Evolutionary conservation across 495 filamentous ascomycete genomes (phyloP).

Genomic region (Tuber magnatum): DNA sequence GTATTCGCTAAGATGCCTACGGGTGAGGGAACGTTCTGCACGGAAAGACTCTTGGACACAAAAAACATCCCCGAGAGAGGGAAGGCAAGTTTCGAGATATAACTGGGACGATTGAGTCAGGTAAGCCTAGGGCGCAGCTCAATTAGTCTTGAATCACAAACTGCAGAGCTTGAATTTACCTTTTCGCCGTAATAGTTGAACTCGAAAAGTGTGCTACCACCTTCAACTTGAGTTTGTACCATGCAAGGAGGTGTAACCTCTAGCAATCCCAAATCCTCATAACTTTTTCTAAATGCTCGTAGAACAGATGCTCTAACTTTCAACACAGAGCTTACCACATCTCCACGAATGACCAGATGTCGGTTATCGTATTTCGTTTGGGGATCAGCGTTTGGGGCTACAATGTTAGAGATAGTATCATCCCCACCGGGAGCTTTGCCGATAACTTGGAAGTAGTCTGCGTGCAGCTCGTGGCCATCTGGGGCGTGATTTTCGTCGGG

Average conservation of each 20-base stretch:
- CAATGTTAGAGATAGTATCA: slow-evolving; percentile 88
- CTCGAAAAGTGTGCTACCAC: slow-evolving; percentile 86
- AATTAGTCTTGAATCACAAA: not conserved
- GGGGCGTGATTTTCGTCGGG: slow-evolving; percentile 73
- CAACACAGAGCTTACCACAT: slow-evolving; percentile 78
- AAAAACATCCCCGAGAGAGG: slow-evolving; percentile 86
- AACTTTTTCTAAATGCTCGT: slow-evolving; percentile 72
- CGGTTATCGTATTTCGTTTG: slow-evolving; percentile 79
- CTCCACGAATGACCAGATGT: slow-evolving; percentile 85
- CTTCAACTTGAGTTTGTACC: slow-evolving; percentile 98
- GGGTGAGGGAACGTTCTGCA: slow-evolving; percentile 89
- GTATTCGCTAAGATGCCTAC: slow-evolving; percentile 92
- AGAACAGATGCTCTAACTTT: slow-evolving; percentile 82
- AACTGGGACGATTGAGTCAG: slow-evolving; percentile 96
- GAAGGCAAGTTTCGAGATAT: slow-evolving; percentile 92
- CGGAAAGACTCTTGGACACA: slow-evolving; percentile 98
- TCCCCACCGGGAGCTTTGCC: slow-evolving; percentile 79
- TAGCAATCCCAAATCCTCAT: slow-evolving; percentile 66
- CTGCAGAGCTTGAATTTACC: slow-evolving; percentile 8
- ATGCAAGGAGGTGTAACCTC: slow-evolving; percentile 92
- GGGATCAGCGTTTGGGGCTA: slow-evolving; percentile 70
- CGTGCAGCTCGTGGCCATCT: slow-evolving; percentile 83
- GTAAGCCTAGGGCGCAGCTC: slow-evolving; percentile 51
- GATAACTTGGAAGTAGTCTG: slow-evolving; percentile 84
- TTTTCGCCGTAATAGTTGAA: slow-evolving; percentile 91